Conservation (phyloP, 345 rosid species). For the Sapria himalayana region DNA sequence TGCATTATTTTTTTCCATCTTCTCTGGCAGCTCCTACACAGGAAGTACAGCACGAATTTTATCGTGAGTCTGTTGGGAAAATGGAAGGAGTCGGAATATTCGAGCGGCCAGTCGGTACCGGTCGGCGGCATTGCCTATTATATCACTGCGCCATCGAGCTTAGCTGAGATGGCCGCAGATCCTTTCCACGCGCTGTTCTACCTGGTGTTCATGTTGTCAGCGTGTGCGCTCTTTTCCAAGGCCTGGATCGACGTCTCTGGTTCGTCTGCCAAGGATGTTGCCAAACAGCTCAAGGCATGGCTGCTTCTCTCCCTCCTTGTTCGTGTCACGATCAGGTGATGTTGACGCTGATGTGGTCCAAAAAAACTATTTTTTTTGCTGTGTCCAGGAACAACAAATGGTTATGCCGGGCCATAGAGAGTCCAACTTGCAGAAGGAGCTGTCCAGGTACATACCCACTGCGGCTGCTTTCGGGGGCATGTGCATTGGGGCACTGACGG, state of each 20-base stretch:
- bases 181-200: constrained; percentile 80
- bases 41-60: constrained; percentile 65
- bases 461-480: constrained; percentile 87
- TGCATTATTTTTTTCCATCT: too few relatives aligned
- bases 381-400: constrained; percentile 73
- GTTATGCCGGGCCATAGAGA: constrained; percentile 91
- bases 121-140: constrained; percentile 74
- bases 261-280: constrained; percentile 67
- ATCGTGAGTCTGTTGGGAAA: constrained; percentile 61
- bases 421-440: constrained; percentile 66
- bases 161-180: constrained; percentile 83
- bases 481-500: constrained; percentile 70
- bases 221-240: constrained; percentile 75
- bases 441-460: constrained; percentile 73
- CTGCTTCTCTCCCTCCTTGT: not conserved
- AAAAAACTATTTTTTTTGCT: not conserved
- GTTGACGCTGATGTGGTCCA: too few relatives aligned
- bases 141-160: constrained; percentile 70
- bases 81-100: constrained; percentile 79
- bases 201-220: constrained; percentile 57
- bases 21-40: constrained; percentile 41
- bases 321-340: not conserved
- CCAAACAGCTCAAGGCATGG: constrained; percentile 68
- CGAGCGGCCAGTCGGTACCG: constrained; percentile 51
- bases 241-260: constrained; percentile 91